Evolutionary conservation across 805 yeast genomes (phyloP).

Genomic region (Deakozyma indianensis): DNA sequence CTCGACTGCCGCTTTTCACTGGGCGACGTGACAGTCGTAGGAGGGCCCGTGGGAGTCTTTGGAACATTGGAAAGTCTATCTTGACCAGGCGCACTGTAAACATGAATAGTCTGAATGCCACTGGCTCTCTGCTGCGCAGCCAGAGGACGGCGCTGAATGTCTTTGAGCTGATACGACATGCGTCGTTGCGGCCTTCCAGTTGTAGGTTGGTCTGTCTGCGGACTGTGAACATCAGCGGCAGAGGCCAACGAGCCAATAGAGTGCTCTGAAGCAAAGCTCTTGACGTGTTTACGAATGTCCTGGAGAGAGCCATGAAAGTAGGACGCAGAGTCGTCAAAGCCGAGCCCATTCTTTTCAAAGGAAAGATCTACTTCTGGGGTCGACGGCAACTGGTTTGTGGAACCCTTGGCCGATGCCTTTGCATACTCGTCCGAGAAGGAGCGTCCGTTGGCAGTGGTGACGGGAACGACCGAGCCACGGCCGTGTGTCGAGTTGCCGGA

Average conservation of each 20-base stretch:
- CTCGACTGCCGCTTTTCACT: background rate
- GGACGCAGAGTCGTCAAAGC: conserved; percentile 1
- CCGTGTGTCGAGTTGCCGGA: background rate
- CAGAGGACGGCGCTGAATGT: background rate
- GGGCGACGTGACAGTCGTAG: background rate
- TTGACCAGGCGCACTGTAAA: background rate
- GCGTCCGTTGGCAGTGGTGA: background rate
- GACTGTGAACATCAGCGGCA: background rate
- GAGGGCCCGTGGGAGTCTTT: background rate
- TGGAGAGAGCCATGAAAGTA: background rate
- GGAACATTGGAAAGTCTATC: background rate
- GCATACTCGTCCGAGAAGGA: conserved; percentile 2
- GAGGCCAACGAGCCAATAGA: background rate
- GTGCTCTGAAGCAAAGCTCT: background rate
- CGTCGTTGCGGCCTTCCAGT: background rate
- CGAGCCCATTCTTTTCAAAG: background rate
- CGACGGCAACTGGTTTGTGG: background rate
- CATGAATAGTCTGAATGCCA: conserved; percentile 1
- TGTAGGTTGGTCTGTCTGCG: background rate
- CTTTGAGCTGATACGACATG: conserved; percentile 1
- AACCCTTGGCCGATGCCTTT: background rate
- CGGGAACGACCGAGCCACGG: background rate
- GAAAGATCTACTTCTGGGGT: background rate
- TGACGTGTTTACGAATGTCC: background rate
- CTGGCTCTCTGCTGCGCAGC: background rate